phyloP scores from a whole-genome alignment of 495 filamentous ascomycete genomes.

The Xylaria venustula region DNA sequence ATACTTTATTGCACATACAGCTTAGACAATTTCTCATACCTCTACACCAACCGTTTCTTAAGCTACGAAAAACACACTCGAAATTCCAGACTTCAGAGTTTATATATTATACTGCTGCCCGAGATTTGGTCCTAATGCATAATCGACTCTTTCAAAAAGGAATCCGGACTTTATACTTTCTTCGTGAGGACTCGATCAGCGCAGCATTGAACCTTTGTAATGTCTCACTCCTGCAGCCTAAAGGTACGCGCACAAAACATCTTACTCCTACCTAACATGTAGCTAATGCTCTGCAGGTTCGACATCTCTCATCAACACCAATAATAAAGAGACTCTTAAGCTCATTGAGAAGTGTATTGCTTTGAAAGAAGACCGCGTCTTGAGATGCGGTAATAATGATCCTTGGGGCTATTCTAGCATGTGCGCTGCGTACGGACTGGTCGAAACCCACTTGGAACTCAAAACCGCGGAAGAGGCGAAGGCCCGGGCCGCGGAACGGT shows the following conservation, averaged over 20 bases:
- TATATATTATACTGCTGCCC: conserved; percentile 34
- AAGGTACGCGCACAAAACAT: conserved; percentile 22
- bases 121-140: conserved; percentile 34
- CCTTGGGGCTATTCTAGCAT: conserved; percentile 36
- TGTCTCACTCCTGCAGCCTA: conserved; percentile 50
- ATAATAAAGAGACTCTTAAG: conserved; percentile 28
- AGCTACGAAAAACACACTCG: conserved; percentile 25
- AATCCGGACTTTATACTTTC: conserved; percentile 29
- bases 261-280: too few species aligned
- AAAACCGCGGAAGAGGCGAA: conserved; percentile 31
- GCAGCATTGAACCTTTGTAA: conserved; percentile 38
- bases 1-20: conserved; percentile 33
- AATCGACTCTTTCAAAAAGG: conserved; percentile 28
- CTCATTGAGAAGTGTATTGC: conserved; percentile 33
- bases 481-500: conserved; percentile 27
- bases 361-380: conserved; percentile 31
- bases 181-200: conserved; percentile 33
- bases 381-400: conserved; percentile 32
- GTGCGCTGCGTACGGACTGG: conserved; percentile 31
- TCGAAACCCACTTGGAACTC: conserved; percentile 35
- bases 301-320: conserved; percentile 25
- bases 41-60: conserved; percentile 33
- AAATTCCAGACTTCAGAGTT: conserved; percentile 30
- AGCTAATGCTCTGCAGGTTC: conserved; percentile 28
- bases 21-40: conserved; percentile 34